A percentile compares a stretch with the other conserved stretches of the same genome.
phyloP scores from a whole-genome alignment of 495 filamentous ascomycete species.

The Acidiella bohemica region DNA sequence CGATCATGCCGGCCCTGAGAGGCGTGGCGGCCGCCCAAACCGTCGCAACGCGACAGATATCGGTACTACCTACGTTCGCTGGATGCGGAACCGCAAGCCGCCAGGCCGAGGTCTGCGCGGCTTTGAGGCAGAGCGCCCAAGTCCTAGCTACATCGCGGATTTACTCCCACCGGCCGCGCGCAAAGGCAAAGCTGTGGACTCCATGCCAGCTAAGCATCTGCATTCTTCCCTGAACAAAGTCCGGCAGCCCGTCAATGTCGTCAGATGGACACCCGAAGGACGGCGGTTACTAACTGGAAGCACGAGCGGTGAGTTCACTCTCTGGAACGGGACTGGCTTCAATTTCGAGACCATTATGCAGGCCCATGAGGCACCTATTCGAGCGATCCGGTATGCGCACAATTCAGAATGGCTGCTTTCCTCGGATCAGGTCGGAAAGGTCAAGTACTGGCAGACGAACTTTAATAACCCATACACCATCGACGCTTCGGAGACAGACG shows the following conservation, averaged over 20 bases:
- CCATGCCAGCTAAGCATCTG: conserved; percentile 75
- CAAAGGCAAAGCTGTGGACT: conserved; percentile 56
- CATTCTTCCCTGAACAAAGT: conserved; percentile 96
- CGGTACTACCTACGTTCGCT: conserved; percentile 80
- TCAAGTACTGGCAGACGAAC: conserved; percentile 99
- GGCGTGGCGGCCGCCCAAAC: conserved; percentile 10
- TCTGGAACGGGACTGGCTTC: conserved; percentile 98
- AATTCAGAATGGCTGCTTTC: conserved; percentile 94
- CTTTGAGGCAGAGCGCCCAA: conserved; percentile 71
- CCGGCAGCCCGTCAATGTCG: conserved; percentile 93
- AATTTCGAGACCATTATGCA: conserved; percentile 81
- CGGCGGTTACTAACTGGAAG: conserved; percentile 80
- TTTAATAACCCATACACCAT: conserved; percentile 97
- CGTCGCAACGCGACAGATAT: conserved; percentile 70
- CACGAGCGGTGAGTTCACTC: conserved; percentile 91
- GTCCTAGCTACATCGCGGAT: conserved; percentile 76
- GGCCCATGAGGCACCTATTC: conserved; percentile 88
- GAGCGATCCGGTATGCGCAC: conserved; percentile 77
- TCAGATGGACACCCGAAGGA: conserved; percentile 94
- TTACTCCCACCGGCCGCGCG: conserved; percentile 76
- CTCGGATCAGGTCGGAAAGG: conserved; percentile 82
- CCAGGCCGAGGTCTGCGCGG: conserved; percentile 52
- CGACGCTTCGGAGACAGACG: conserved; percentile 72
- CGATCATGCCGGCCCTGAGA: conserved; percentile 14
- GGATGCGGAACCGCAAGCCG: conserved; percentile 76